These are phyloP conservation scores for Metarhizium sp. DNA, from an alignment of 2,329 filamentous ascomycete species.

Conservation along the genomic window DNA sequence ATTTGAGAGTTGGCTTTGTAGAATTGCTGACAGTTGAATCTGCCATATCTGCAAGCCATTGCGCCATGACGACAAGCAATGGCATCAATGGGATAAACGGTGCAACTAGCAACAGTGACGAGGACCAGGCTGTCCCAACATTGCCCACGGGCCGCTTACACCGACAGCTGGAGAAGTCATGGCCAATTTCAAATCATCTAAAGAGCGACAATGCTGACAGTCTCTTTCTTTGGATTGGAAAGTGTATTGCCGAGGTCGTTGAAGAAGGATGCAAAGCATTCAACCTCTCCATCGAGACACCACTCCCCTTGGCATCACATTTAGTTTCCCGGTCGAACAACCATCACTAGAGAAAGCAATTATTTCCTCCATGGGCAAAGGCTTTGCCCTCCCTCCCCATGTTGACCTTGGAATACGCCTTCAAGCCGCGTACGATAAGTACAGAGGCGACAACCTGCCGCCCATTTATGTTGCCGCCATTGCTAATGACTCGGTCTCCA, in stretches of 20 bases:
- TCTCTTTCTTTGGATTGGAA: constrained; percentile 73
- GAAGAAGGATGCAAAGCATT: constrained; percentile 40
- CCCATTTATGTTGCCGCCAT: constrained; percentile 65
- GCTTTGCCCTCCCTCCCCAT: constrained; percentile 53
- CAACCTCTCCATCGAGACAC: constrained; percentile 29
- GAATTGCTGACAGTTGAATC: constrained; percentile 39
- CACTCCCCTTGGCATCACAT: constrained; percentile 58
- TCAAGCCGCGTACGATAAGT: constrained; percentile 45
- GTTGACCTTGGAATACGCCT: constrained; percentile 52
- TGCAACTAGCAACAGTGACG: constrained; percentile 5
- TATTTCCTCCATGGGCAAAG: constrained; percentile 62
- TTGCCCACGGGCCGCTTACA: constrained; percentile 30
- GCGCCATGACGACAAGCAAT: neutral
- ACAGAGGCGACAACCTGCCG: constrained; percentile 43
- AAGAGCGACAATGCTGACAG: constrained; percentile 67
- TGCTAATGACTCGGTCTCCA: constrained; percentile 73
- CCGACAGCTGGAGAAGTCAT: constrained; percentile 57
- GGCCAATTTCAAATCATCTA: constrained; percentile 64
- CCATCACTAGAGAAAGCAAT: constrained; percentile 51
- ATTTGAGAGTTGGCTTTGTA: constrained; percentile 59
- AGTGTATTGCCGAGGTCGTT: constrained; percentile 66
- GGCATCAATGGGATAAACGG: constrained; percentile 2
- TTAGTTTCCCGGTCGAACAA: constrained; percentile 63
- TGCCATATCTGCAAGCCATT: neutral
- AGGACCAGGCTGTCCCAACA: neutral